Evolutionary conservation across 1,139 yeast genomes (phyloP).

Genomic region (Hansenula lynferdii): DNA sequence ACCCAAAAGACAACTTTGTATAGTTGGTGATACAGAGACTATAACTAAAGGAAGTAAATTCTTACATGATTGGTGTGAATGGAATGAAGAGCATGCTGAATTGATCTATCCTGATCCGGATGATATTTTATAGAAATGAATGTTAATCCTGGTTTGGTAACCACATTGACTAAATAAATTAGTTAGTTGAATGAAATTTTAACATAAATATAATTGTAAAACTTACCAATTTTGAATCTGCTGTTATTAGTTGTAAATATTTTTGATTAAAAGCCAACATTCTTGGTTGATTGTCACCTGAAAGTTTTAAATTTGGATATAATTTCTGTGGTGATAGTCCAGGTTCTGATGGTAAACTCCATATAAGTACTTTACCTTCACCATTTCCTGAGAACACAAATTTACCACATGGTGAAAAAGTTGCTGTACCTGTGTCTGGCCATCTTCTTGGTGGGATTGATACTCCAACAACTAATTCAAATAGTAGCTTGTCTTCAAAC

Average conservation of each 20-base stretch:
- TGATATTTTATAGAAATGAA: slow-evolving; percentile 20
- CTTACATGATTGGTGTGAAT: slow-evolving; percentile 61
- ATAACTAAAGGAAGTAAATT: slow-evolving; percentile 38
- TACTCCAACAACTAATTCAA: slow-evolving; percentile 43
- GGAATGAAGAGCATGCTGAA: slow-evolving; percentile 67
- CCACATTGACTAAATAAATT: slow-evolving; percentile 14
- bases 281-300: slow-evolving; percentile 42
- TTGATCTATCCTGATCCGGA: slow-evolving; percentile 59
- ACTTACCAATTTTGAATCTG: slow-evolving; percentile 38
- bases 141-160: slow-evolving; percentile 9
- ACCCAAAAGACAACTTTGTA: slow-evolving; percentile 79
- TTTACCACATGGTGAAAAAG: slow-evolving; percentile 80
- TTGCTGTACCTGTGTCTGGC: slow-evolving; percentile 55
- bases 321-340: neutral
- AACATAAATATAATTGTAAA: neutral
- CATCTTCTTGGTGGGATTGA: slow-evolving; percentile 39
- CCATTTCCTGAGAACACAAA: slow-evolving; percentile 64
- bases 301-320: slow-evolving; percentile 27
- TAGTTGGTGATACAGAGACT: slow-evolving; percentile 81
- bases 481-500: slow-evolving; percentile 54
- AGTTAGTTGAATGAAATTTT: neutral
- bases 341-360: slow-evolving; percentile 37
- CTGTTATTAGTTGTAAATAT: slow-evolving; percentile 72
- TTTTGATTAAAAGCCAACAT: slow-evolving; percentile 76
- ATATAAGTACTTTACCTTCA: slow-evolving; percentile 48